Percentiles rank a stretch among this genome's conserved stretches.
These are phyloP conservation scores for Gymnopilus dilepis DNA, from an alignment of 768 basidiomycete genomes.

Conservation along the genomic window DNA sequence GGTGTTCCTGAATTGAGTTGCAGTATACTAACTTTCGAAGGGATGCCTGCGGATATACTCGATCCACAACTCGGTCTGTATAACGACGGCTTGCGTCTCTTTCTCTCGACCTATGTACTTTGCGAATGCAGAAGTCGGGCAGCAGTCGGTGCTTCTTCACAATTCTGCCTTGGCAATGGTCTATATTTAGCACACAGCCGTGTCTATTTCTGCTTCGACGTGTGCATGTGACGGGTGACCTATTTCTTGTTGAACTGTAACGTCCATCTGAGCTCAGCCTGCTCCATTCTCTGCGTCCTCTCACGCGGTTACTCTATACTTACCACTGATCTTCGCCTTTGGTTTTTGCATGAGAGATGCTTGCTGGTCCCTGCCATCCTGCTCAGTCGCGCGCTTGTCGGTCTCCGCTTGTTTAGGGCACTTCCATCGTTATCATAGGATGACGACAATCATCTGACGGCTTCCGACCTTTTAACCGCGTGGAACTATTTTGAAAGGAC, in stretches of 20 bases:
- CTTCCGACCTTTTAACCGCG: not conserved
- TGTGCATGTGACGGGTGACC: not conserved
- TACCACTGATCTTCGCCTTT: not conserved
- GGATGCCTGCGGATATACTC: not conserved
- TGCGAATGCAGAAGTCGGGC: not conserved
- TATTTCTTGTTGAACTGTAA: not conserved
- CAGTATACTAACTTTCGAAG: not conserved
- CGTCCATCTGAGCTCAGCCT: not conserved
- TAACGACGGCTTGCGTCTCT: not conserved
- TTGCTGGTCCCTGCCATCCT: too few relatives aligned
- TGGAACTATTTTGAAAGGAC: slow-evolving; percentile 6
- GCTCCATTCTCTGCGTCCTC: not conserved
- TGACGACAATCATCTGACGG: slow-evolving; percentile 10
- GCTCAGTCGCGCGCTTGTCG: slow-evolving; percentile 2
- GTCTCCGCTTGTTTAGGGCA: not conserved
- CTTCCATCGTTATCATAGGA: not conserved
- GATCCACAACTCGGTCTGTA: not conserved
- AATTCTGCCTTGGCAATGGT: not conserved
- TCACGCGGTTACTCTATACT: slow-evolving; percentile 1
- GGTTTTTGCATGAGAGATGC: not conserved
- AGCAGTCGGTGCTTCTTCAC: slow-evolving; percentile 1
- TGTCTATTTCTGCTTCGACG: not conserved
- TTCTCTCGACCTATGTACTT: not conserved
- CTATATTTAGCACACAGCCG: not conserved
- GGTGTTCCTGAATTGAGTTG: not conserved